Base-by-base conservation (phyloP, 805 yeast species). In the Candida nitratophila region DNA sequence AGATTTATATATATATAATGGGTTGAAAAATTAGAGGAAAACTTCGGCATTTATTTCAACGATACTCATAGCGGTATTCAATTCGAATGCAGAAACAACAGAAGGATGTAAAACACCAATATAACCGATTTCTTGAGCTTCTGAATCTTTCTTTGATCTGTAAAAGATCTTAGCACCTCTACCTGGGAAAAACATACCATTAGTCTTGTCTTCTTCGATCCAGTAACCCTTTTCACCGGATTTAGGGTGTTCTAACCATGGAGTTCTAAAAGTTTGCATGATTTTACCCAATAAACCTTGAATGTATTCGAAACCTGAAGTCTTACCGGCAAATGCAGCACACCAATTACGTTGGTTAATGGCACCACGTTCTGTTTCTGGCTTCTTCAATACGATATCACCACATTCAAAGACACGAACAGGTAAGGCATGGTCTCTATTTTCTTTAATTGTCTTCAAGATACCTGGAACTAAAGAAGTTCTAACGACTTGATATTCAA, bases 401-500 rank as follows among this genome's bases (percentile, higher is more conserved):
- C 96, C 97, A 53, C 86, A 73, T 72, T 93, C 99, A 54, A 93
- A 93, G 47, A 95, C 96, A 65, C 80, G 83, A 60, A 95, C 86
- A 39, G 99, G 99, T 59, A 93, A 75, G 2, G 96, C 74, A 65
- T 95, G 98, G 64, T 89, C 86, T 71, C 96, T 85, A 72, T 93
- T 93, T 71, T 95, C 99, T 63, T 86, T 83, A 52, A 93, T 82
- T 22, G 99, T 93, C 69, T 93, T 93, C 61, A 93, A 78, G 46
- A 93, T 76, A 53, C 99, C 99, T 40, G 99, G 97, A 47, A 91
- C 71, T 55, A 93, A 74, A 24, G 95, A 79, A 16, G 99, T 93
- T 75, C 99, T 85, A 24, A 93, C 98, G 48, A 93, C 99, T 73
- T 93, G 96, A 67, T 91, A 93, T 70, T 93, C 99, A 42, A 81